These are phyloP conservation scores for Cyberlindnera galapagoensis DNA, from an alignment of 805 yeast species.

Conservation along the genomic window DNA sequence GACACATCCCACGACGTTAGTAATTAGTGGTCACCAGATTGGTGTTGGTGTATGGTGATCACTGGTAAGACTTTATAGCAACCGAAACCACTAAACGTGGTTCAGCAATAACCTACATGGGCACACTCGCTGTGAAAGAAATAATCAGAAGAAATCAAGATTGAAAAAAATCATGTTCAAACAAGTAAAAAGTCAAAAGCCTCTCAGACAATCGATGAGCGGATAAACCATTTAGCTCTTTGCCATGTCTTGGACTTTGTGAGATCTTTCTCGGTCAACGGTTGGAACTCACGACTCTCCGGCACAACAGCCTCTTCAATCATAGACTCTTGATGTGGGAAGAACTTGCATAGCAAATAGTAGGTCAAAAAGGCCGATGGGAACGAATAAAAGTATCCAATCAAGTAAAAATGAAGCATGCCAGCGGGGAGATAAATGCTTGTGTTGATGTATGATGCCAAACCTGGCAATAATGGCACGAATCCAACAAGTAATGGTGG, in stretches of 20 bases:
- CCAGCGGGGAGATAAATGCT: conserved; percentile 6
- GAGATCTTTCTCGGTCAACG: neutral
- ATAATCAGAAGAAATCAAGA: neutral
- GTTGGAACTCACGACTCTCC: conserved; percentile 2
- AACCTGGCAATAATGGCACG: conserved; percentile 12
- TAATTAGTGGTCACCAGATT: too few species aligned
- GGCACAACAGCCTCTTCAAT: conserved; percentile 7
- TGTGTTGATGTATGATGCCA: conserved; percentile 12
- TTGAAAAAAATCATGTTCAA: too few species aligned
- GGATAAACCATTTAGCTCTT: neutral
- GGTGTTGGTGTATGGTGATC: too few species aligned
- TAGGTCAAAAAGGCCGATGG: conserved; percentile 6
- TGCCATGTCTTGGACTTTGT: neutral
- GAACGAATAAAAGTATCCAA: conserved; percentile 14
- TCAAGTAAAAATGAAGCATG: conserved; percentile 7
- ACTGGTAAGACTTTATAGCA: too few species aligned
- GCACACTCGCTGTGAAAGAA: too few species aligned
- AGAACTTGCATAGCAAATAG: conserved; percentile 6
- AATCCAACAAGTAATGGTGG: conserved; percentile 10
- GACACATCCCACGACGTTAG: too few species aligned
- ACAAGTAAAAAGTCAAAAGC: neutral
- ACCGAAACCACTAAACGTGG: too few species aligned
- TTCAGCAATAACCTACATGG: too few species aligned
- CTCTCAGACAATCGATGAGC: conserved; percentile 2
- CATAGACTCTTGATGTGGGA: conserved; percentile 8